Evolutionary conservation across 345 rosid genomes (phyloP).

Genomic region (Populus alba): DNA sequence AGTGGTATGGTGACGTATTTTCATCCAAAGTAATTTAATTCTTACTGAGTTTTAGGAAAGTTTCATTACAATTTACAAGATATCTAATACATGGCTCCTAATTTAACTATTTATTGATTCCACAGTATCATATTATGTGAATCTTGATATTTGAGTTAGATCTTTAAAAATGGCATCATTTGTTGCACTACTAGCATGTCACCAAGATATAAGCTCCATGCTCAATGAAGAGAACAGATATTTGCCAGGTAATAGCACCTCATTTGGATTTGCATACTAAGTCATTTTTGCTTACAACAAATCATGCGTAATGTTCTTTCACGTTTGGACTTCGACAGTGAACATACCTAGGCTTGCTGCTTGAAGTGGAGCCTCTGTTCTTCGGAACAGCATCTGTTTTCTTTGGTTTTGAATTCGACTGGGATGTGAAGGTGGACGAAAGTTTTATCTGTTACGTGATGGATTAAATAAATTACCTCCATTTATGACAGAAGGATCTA

Average conservation of each 20-base stretch:
- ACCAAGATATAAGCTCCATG: not conserved
- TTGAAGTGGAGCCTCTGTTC: conserved; percentile 61
- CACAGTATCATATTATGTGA: not conserved
- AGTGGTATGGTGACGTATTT: not conserved
- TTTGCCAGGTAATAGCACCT: not conserved
- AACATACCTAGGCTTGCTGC: conserved; percentile 51
- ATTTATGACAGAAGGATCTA: not conserved
- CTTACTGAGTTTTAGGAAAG: not conserved
- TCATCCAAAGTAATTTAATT: not conserved
- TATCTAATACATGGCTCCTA: not conserved
- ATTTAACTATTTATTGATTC: not conserved
- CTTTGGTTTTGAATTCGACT: conserved; percentile 44
- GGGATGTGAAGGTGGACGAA: conserved; percentile 32
- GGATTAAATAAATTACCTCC: not conserved
- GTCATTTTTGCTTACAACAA: not conserved
- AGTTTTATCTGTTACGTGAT: conserved; percentile 34
- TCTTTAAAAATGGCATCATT: not conserved
- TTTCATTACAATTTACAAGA: not conserved
- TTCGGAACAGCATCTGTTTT: conserved; percentile 40
- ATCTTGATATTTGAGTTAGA: not conserved
- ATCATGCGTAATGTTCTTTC: not conserved
- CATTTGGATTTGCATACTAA: not conserved
- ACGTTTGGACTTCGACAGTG: not conserved
- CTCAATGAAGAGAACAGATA: not conserved
- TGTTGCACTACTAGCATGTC: not conserved